Evolutionary conservation across 106 monocot genomes (phyloP), one percentile per base, ranked within the genome.

Genomic region (Iris macrosiphon): DNA sequence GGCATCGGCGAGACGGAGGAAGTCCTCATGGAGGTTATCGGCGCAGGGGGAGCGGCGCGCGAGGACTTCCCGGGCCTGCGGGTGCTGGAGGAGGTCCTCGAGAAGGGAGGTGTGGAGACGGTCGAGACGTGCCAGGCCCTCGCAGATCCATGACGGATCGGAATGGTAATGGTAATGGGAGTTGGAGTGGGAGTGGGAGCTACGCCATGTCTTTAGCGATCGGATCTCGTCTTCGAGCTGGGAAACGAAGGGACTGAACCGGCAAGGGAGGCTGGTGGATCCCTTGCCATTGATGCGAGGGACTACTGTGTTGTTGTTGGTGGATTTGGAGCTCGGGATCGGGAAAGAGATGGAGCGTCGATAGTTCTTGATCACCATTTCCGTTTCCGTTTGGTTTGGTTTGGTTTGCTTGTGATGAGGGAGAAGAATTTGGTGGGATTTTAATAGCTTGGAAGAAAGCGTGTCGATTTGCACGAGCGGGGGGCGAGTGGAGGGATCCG

Each of bases 221-320:
- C 40, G 37, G 71, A 82, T 61, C 37, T 74, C 61, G 40, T 64
- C 62, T 13, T 69, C 72, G 49, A 96, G 73, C 38, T 80, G 69
- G 55, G 89, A 34, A 60, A 90, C 23, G 58, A 69, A 34, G 4
- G 96, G 82, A 60, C 82, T 85, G 59, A 79, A 73, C 20, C 76
- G 72, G 67, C 76, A 72, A 1, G 89, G 89, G 44, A 96, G 82
- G 60, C 86, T 89, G 28, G 65, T 44, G 58, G 89, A 96, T 9
- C 41, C n/a, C n/a, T n/a, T n/a, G n/a, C n/a, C n/a, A n/a, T n/a
- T n/a, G n/a, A n/a, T n/a, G 51, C n/a, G n/a, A n/a, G n/a, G n/a
- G n/a, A n/a, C n/a, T n/a, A n/a, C n/a, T n/a, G n/a, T n/a, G n/a
- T n/a, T n/a, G n/a, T n/a, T n/a, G n/a, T n/a, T n/a, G n/a, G n/a